Percentiles rank a stretch among this genome's conserved stretches.
Evolutionary conservation across 1,284 basidiomycete genomes (phyloP).

Genomic region (Fomes fomentarius): DNA sequence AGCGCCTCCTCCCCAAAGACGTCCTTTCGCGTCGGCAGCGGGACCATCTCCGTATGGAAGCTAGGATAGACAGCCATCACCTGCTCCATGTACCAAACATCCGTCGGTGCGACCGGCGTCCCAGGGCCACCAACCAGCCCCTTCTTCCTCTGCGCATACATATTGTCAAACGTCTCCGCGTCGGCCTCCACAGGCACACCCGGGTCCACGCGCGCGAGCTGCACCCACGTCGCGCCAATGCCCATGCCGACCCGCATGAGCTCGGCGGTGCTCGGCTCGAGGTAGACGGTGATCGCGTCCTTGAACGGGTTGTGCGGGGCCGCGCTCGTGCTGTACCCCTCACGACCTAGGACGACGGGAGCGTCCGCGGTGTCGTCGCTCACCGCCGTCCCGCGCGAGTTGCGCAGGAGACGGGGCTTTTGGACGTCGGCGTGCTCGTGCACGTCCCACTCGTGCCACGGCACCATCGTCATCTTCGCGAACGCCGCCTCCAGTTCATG

Average conservation of each 20-base stretch:
- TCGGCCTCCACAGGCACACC: slow-evolving; percentile 18
- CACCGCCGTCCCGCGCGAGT: slow-evolving; percentile 47
- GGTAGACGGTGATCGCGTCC: slow-evolving; percentile 58
- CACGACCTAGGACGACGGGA: background rate
- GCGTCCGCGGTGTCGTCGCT: slow-evolving; percentile 23
- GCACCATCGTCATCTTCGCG: slow-evolving; percentile 52
- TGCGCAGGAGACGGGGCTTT: slow-evolving; percentile 41
- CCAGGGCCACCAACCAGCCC: slow-evolving; percentile 25
- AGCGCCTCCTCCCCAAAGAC: slow-evolving; percentile 13
- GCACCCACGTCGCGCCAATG: slow-evolving; percentile 62
- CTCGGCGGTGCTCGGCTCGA: slow-evolving; percentile 49
- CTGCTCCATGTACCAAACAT: slow-evolving; percentile 37
- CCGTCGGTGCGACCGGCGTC: slow-evolving; percentile 28
- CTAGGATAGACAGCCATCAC: slow-evolving; percentile 28
- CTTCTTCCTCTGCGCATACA: slow-evolving; percentile 6
- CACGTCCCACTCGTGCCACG: slow-evolving; percentile 49
- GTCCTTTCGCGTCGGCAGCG: slow-evolving; percentile 21
- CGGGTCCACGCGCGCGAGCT: slow-evolving; percentile 47
- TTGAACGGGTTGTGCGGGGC: slow-evolving; percentile 47
- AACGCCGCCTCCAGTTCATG: slow-evolving; percentile 49
- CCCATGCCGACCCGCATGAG: slow-evolving; percentile 54
- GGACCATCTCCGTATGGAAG: slow-evolving; percentile 33
- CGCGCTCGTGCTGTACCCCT: background rate
- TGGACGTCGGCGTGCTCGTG: slow-evolving; percentile 42
- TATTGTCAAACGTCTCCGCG: slow-evolving; percentile 6